These are phyloP conservation scores for Microbotryum intermedium DNA, from an alignment of 1,284 basidiomycete genomes.

Conservation along the genomic window DNA sequence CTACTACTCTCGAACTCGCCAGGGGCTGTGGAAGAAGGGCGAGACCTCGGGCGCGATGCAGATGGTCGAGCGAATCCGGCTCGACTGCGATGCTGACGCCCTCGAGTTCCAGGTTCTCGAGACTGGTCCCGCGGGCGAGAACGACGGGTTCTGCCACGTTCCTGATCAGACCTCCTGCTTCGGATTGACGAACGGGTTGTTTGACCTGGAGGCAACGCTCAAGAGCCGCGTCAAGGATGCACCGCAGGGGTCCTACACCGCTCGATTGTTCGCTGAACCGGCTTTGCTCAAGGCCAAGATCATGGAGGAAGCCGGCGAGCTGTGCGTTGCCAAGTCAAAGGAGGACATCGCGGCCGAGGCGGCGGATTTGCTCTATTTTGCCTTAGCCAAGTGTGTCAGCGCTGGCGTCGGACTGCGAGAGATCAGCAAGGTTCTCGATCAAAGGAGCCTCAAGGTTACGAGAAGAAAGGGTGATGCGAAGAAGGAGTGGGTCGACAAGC, in stretches of 20 bases:
- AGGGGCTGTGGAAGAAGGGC: conserved; percentile 95
- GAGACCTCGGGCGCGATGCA: conserved; percentile 93
- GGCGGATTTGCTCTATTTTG: conserved; percentile 92
- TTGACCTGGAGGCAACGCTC: conserved; percentile 74
- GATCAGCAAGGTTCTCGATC: conserved; percentile 75
- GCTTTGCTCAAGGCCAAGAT: conserved; percentile 83
- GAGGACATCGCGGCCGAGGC: conserved; percentile 93
- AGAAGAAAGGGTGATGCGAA: conserved; percentile 90
- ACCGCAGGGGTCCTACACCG: conserved; percentile 87
- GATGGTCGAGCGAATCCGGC: conserved; percentile 67
- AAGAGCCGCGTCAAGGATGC: conserved; percentile 62
- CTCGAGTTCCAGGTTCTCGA: conserved; percentile 89
- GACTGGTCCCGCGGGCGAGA: conserved; percentile 51
- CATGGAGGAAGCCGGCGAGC: conserved; percentile 95
- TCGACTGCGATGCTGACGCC: conserved; percentile 90
- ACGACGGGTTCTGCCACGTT: conserved; percentile 79
- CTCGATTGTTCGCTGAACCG: conserved; percentile 73
- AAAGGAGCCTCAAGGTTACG: conserved; percentile 78
- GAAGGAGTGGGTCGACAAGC: conserved; percentile 58
- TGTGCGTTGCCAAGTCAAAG: conserved; percentile 71
- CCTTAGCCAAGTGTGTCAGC: conserved; percentile 72
- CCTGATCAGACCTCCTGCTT: conserved; percentile 62
- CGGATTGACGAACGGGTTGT: conserved; percentile 58
- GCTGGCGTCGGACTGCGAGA: conserved; percentile 77
- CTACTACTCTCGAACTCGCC: conserved; percentile 85